A percentile compares a stretch with the other conserved stretches of the same genome.
Conservation (phyloP, 805 yeast species). For the Cyberlindnera saturnus region DNA sequence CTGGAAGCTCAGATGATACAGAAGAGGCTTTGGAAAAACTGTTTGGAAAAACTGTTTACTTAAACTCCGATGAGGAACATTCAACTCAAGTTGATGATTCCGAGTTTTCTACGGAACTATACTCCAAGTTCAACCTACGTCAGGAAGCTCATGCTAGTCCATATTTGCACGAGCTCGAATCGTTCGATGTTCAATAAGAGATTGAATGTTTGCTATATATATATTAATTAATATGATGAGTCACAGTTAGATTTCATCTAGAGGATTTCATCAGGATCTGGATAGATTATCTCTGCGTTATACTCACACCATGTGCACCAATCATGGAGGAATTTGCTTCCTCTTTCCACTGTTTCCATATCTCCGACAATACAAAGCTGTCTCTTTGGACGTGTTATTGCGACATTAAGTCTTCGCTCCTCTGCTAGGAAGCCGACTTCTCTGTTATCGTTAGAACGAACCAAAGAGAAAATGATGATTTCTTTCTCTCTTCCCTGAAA, state of each 20-base stretch:
- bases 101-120: conserved; percentile 6
- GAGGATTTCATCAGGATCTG: conserved; percentile 40
- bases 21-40: not conserved
- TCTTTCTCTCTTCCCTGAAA: conserved; percentile 97
- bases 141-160: not conserved
- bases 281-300: conserved; percentile 51
- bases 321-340: conserved; percentile 41
- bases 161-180: conserved; percentile 1
- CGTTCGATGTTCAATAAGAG: not conserved
- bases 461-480: conserved; percentile 71
- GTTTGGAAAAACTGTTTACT: not conserved
- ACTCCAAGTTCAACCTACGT: conserved; percentile 12
- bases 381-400: conserved; percentile 83
- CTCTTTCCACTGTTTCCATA: conserved; percentile 52
- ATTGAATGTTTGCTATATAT: not conserved
- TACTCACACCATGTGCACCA: conserved; percentile 74
- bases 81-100: not conserved
- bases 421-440: conserved; percentile 84
- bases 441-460: conserved; percentile 64
- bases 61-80: not conserved
- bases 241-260: not conserved
- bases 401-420: conserved; percentile 79
- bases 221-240: not conserved
- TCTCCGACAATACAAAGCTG: conserved; percentile 87
- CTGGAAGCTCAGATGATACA: not conserved